Evolutionary conservation across 805 yeast genomes (phyloP).

Genomic region (Nakazawaea wickerhamii): DNA sequence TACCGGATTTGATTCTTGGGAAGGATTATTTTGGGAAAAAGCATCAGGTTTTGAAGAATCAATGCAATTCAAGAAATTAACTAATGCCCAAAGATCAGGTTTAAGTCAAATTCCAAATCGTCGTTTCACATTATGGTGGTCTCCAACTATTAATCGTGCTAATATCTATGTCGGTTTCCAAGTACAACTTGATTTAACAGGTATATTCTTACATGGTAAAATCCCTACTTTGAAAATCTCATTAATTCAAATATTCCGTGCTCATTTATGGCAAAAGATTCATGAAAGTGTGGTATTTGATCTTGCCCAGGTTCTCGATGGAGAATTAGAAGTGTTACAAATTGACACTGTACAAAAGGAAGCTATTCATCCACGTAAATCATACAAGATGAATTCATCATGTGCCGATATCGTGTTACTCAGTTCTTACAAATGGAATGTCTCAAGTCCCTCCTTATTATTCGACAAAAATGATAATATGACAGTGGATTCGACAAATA

Average conservation of each 20-base stretch:
- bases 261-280: constrained; percentile 98
- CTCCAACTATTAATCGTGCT: constrained; percentile 97
- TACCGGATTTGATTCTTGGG: constrained; percentile 98
- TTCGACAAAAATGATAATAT: constrained; percentile 63
- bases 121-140: constrained; percentile 98
- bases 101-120: constrained; percentile 96
- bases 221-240: constrained; percentile 96
- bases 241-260: constrained; percentile 91
- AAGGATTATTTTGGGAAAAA: constrained; percentile 97
- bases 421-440: constrained; percentile 77
- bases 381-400: constrained; percentile 95
- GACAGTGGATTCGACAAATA: constrained; percentile 54
- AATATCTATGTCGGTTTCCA: constrained; percentile 96
- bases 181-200: constrained; percentile 94
- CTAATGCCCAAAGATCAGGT: constrained; percentile 97
- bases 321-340: constrained; percentile 75
- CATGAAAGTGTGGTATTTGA: constrained; percentile 95
- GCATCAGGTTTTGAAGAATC: constrained; percentile 97
- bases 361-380: constrained; percentile 93
- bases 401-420: constrained; percentile 83
- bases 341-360: constrained; percentile 85
- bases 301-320: constrained; percentile 85
- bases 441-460: constrained; percentile 74
- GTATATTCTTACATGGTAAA: constrained; percentile 95
- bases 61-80: constrained; percentile 86